Conservation (phyloP, 1,284 basidiomycete genomes). For the Cutaneotrichosporon dermatis region DNA sequence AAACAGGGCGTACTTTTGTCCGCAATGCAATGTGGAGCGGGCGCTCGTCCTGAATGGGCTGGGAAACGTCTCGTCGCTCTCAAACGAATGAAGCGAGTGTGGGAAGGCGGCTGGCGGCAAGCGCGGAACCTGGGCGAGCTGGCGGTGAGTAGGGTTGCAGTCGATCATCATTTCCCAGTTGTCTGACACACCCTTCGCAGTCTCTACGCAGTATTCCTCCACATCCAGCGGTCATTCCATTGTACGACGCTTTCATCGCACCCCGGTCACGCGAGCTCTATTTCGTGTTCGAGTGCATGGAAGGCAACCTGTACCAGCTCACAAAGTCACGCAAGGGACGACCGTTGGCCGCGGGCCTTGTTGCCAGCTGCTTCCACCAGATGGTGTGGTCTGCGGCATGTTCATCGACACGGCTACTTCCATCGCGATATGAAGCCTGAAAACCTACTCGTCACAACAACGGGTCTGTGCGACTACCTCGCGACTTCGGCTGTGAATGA, state of each 20-base stretch:
- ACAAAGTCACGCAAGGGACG: slow-evolving; percentile 94
- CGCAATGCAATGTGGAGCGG: slow-evolving; percentile 77
- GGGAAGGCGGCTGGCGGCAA: slow-evolving; percentile 96
- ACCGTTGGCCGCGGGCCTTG: slow-evolving; percentile 87
- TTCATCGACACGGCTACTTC: slow-evolving; percentile 90
- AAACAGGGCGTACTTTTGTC: slow-evolving; percentile 80
- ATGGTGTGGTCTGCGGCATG: slow-evolving; percentile 89
- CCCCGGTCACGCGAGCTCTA: slow-evolving; percentile 92
- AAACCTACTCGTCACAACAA: slow-evolving; percentile 99
- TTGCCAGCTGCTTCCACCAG: slow-evolving; percentile 91
- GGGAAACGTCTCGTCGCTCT: slow-evolving; percentile 94
- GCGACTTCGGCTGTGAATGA: slow-evolving; percentile 48
- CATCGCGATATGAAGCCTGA: slow-evolving; percentile 99
- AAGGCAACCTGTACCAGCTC: slow-evolving; percentile 98
- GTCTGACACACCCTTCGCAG: slow-evolving; percentile 50
- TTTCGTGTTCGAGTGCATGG: slow-evolving; percentile 99
- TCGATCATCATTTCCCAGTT: neutral
- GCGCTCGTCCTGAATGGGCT: slow-evolving; percentile 84
- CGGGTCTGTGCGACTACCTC: slow-evolving; percentile 91
- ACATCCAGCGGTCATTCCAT: slow-evolving; percentile 95
- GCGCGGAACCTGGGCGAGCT: slow-evolving; percentile 93
- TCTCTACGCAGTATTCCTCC: slow-evolving; percentile 88
- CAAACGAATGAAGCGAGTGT: slow-evolving; percentile 97
- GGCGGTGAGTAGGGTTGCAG: slow-evolving; percentile 59
- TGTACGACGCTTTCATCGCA: slow-evolving; percentile 97